Base-by-base conservation (phyloP, 164 flowering plant species). In the Pachysandra terminalis region DNA sequence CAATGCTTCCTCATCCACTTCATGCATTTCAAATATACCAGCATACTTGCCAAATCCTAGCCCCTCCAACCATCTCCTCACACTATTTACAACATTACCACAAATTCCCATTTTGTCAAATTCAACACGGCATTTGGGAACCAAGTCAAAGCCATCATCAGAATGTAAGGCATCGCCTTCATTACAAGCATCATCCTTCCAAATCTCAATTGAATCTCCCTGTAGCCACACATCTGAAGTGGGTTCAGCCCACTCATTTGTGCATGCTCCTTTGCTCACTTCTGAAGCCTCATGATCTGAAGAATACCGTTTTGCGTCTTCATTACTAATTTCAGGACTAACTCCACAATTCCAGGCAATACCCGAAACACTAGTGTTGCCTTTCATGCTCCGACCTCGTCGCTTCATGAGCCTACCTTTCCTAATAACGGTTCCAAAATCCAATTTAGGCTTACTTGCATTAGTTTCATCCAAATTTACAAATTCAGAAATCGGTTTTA, bases 1-100 rank as follows among this genome's bases (percentile, higher is more conserved):
- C 76, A 85, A 53, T 19, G 70, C 78, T 45, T 79, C 83, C 52
- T 81, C 80, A 66, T 85, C 88, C 24, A 85, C 86, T 68, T 79
- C 84, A 12, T 85, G 86, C 69, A 79, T 74, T 65, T 85, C 81
- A 59, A 85, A 85, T 16, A 79, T 15, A 41, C 51, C 73, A 16
- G 78, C 78, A 64, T 79, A 85, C 70, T 63, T 76, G 25, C 82
- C 74, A 53, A 85, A 81, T 25, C 88, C 88, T 21, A 66, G 59
- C n/a, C 68, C 82, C 65, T 82, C 81, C 79, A 85, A 58, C 86
- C 86, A 85, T 67, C 58, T 65, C 32, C 65, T 63, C 59, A 85
- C 86, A 19, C 61, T 64, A 56, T 68, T 65, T 54, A 71, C 68
- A 69, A 24, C 32, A 62, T 19, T 19, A 57, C 56, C 66, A 21